These are phyloP conservation scores for Amanita thiersii DNA, from an alignment of 768 basidiomycete species.

Conservation along the genomic window DNA sequence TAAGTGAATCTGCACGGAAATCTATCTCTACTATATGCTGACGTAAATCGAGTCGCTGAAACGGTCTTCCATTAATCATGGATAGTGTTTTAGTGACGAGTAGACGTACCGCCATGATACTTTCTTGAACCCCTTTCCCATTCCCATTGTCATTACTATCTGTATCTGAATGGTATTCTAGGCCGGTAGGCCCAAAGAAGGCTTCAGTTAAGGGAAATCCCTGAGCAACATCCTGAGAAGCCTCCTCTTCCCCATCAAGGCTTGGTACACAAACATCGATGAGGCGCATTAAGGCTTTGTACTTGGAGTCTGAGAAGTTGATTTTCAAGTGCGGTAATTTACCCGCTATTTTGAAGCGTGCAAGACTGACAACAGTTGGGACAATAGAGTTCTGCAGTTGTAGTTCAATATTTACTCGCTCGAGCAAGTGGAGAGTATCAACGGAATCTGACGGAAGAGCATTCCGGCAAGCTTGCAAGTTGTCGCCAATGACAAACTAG, in stretches of 20 bases:
- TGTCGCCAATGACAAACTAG: conserved; percentile 85
- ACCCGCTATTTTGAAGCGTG: conserved; percentile 87
- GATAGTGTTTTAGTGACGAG: background rate
- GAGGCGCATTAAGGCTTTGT: conserved; percentile 86
- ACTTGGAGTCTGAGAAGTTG: conserved; percentile 87
- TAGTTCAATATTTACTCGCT: conserved; percentile 86
- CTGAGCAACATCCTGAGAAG: conserved; percentile 19
- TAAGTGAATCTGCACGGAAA: conserved; percentile 80
- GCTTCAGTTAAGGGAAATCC: conserved; percentile 45
- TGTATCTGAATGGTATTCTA: conserved; percentile 67
- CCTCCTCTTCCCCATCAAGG: conserved; percentile 35
- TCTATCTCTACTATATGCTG: conserved; percentile 74
- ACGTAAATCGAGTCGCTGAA: conserved; percentile 31
- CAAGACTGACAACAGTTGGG: conserved; percentile 69
- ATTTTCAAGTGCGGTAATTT: conserved; percentile 80
- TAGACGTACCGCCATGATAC: background rate
- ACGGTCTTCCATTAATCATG: background rate
- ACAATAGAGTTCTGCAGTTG: conserved; percentile 91
- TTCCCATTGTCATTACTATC: conserved; percentile 35
- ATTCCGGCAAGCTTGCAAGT: conserved; percentile 71
- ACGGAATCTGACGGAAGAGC: conserved; percentile 56
- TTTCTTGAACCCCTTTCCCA: conserved; percentile 25
- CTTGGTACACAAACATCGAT: conserved; percentile 87
- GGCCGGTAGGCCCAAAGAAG: conserved; percentile 43
- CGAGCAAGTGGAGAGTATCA: conserved; percentile 77